These are phyloP conservation scores for Sarocladium strictum DNA, from an alignment of 2,329 filamentous ascomycete species.

Conservation along the genomic window DNA sequence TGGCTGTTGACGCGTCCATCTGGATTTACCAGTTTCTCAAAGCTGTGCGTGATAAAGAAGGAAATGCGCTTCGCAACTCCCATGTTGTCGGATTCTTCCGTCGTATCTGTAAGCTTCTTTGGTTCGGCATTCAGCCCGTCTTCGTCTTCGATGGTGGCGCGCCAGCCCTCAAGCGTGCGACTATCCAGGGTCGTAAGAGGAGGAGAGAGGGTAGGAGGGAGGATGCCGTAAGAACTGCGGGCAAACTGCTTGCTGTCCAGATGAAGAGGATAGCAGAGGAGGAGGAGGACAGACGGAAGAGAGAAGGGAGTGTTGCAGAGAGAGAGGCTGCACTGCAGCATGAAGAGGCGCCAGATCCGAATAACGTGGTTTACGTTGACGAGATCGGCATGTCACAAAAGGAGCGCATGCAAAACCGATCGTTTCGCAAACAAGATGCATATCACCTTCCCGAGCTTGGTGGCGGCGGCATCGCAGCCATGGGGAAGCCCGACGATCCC, in stretches of 20 bases:
- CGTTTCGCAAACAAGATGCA: constrained; percentile 86
- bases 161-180: constrained; percentile 83
- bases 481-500: constrained; percentile 88
- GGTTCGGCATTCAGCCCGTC: constrained; percentile 91
- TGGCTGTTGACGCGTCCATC: constrained; percentile 96
- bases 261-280: constrained; percentile 89
- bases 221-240: constrained; percentile 87
- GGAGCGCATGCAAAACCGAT: constrained; percentile 62
- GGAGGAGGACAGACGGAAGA: constrained; percentile 61
- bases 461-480: constrained; percentile 69
- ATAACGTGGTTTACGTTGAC: constrained; percentile 81
- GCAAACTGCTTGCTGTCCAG: constrained; percentile 85
- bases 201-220: constrained; percentile 83
- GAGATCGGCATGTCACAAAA: constrained; percentile 75
- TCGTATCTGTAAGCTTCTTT: constrained; percentile 93
- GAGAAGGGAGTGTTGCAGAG: constrained; percentile 34
- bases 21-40: constrained; percentile 99
- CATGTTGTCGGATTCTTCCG: constrained; percentile 98
- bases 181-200: constrained; percentile 71
- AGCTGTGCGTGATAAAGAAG: constrained; percentile 96
- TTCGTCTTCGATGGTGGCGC: constrained; percentile 98
- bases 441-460: constrained; percentile 91
- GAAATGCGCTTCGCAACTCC: constrained; percentile 90
- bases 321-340: constrained; percentile 42
- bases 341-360: constrained; percentile 60